phyloP scores from a whole-genome alignment of 2,329 filamentous ascomycete genomes.

The Ophioceras dolichostomum region DNA sequence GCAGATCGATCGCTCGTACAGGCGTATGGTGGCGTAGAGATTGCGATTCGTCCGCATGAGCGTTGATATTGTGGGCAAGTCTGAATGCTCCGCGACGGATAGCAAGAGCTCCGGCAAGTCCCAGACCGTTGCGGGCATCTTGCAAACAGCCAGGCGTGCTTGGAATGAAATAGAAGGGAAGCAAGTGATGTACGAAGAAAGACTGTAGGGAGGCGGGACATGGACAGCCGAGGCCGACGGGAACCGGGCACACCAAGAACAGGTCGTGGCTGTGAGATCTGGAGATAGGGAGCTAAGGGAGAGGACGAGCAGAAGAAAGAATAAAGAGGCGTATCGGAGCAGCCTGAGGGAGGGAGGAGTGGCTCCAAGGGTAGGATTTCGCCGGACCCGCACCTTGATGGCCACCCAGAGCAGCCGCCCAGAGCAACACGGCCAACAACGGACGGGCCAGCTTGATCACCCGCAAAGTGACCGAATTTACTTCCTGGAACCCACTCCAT shows the following conservation, averaged over 20 bases:
- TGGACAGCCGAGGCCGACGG: too few relatives aligned
- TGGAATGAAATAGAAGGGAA: neutral
- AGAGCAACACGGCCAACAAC: neutral
- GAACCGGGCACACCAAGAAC: neutral
- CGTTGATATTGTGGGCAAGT: neutral
- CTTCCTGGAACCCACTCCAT: too few relatives aligned
- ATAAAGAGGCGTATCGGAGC: neutral
- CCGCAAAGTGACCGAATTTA: too few relatives aligned
- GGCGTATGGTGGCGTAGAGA: neutral
- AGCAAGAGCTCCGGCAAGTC: neutral
- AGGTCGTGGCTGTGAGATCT: neutral
- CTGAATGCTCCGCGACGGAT: neutral
- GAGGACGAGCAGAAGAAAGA: neutral
- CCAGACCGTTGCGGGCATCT: neutral
- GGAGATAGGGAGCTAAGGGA: neutral
- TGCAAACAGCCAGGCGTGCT: too few relatives aligned
- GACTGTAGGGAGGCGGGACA: neutral
- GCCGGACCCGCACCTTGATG: slow-evolving; percentile 3
- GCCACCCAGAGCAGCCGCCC: slow-evolving; percentile 1
- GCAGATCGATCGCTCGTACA: slow-evolving; percentile 2
- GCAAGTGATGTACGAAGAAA: neutral
- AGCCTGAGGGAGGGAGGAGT: neutral
- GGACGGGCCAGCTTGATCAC: neutral
- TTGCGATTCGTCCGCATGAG: neutral
- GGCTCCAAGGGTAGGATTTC: neutral